Evolutionary conservation across 768 basidiomycete genomes (phyloP), one percentile per base, ranked within the genome.

Genomic region (Suillus plorans): DNA sequence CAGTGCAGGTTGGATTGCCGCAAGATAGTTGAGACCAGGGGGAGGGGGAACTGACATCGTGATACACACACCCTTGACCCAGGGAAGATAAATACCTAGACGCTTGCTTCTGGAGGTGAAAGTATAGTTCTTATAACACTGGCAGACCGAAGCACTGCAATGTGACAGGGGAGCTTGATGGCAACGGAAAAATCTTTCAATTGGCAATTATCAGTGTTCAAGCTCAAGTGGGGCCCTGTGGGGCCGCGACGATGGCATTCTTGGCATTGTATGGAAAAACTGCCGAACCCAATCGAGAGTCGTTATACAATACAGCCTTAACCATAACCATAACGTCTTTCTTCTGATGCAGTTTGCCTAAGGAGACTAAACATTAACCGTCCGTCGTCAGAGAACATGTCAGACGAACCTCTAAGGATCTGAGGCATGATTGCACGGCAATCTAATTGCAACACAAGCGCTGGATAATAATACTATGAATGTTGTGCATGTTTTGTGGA

Each of bases 1-100:
- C 7, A 76, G 25, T 7, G 70, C 67, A 31, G 71, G 69, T 10
- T 68, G 67, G 47, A 74, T 67, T 57, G 70, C 52, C 16, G 58
- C 61, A 37, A 55, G 20, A 55, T 55, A 55, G 31, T 34, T 55
- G 31, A 55, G 53, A 20, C 53, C 53, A 34, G 53, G 53, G 52
- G 53, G 53, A 53, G 52, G 52, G 10, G 31, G 31, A 55, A 12
- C 53, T n/a, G 31, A n/a, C 53, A 55, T 55, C 5, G 53, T 18
- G 20, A 55, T 13, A 55, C 10, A 55, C 34, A 13, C 53, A 4
- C 18, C 20, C 20, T 36, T 55, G 53, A 37, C 34, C 53, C 20
- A n/a, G 20, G 31, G 20, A 55, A 55, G 12, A 55, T 12, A 36
- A n/a, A 36, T 36, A n/a, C 5, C 31, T 34, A 55, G 31, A 53